These are phyloP conservation scores for Themeda triandra DNA, from an alignment of 176 grass and related monocot species.

Conservation along the genomic window DNA sequence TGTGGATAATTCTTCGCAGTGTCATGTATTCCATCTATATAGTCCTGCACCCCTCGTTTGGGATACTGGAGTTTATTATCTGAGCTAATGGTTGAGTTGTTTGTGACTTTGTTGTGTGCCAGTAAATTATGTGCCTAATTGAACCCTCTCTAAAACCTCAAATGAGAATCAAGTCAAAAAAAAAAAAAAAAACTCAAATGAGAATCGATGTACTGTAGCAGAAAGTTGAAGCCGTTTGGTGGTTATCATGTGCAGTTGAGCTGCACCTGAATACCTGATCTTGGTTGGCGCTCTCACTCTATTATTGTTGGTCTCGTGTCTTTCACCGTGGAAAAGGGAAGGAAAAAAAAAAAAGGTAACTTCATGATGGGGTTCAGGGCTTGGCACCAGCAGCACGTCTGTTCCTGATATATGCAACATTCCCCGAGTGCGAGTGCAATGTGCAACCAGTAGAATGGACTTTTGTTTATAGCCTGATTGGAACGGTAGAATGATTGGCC, in stretches of 20 bases:
- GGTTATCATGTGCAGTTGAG: neutral
- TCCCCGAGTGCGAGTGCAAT: neutral
- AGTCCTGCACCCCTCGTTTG: neutral
- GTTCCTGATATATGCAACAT: conserved; percentile 2
- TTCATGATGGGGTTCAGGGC: neutral
- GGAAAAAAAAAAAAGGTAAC: neutral
- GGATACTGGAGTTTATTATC: neutral
- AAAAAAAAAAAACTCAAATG: no score
- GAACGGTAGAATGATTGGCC: conserved; percentile 1
- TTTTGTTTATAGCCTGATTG: neutral
- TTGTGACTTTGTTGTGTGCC: no score
- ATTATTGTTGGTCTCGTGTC: neutral
- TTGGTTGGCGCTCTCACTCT: neutral
- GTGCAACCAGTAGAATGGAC: neutral
- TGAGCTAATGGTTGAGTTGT: neutral
- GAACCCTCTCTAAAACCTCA: neutral
- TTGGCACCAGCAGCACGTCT: neutral
- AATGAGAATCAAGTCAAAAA: no score
- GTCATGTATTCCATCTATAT: neutral
- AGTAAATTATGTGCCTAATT: neutral
- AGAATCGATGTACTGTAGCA: neutral
- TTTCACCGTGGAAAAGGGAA: no score
- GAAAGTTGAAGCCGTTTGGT: neutral
- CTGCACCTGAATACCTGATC: neutral
- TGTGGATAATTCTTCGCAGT: neutral